These are phyloP conservation scores for Epichloe amarillans DNA, from an alignment of 2,329 filamentous ascomycete species.

Conservation along the genomic window DNA sequence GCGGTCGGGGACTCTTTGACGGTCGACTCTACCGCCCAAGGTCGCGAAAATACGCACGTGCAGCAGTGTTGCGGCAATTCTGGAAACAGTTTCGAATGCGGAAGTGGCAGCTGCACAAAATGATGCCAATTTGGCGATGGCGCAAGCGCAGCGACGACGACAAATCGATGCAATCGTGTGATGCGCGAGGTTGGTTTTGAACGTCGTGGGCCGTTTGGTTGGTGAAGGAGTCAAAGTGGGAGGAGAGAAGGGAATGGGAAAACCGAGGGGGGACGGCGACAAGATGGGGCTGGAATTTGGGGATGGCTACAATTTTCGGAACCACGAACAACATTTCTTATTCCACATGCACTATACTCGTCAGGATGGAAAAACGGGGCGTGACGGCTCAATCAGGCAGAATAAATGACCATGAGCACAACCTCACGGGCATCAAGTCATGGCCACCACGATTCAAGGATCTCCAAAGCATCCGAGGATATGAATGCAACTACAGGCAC, in stretches of 20 bases:
- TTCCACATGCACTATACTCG: conserved; percentile 7
- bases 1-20: conserved; percentile 9
- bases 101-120: conserved; percentile 19
- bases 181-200: conserved; percentile 14
- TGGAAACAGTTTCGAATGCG: conserved; percentile 15
- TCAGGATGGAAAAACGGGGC: conserved; percentile 10
- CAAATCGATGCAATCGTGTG: conserved; percentile 26
- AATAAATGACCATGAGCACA: conserved; percentile 4
- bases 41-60: conserved; percentile 9
- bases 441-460: conserved; percentile 4
- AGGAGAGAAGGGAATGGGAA: conserved; percentile 11
- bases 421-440: conserved; percentile 4
- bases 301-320: conserved; percentile 15
- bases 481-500: background rate
- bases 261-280: conserved; percentile 10
- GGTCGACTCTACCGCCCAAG: conserved; percentile 5
- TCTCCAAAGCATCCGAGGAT: background rate
- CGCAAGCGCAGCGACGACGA: conserved; percentile 19
- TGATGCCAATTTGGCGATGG: conserved; percentile 23
- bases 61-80: conserved; percentile 13
- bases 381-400: conserved; percentile 8
- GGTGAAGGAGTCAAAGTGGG: conserved; percentile 16
- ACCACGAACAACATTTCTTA: conserved; percentile 8
- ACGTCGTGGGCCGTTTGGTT: conserved; percentile 23
- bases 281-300: conserved; percentile 11